Evolutionary conservation across 176 grass and related monocot species (phyloP), one percentile per base, ranked within the genome.

Genomic region (Avena eriantha): DNA sequence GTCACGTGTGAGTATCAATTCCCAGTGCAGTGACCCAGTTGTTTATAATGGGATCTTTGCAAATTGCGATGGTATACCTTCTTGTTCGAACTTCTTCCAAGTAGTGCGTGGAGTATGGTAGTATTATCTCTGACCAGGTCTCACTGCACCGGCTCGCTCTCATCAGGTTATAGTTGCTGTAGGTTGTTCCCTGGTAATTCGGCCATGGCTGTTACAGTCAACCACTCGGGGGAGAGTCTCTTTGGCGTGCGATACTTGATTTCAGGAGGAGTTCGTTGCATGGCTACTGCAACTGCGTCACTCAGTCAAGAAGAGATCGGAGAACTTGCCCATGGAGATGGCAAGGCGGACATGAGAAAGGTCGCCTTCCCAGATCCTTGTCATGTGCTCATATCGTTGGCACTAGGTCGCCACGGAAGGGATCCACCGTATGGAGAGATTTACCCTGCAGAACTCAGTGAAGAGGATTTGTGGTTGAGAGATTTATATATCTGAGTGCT

Each of bases 261-360:
- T 86, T 86, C 31, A 77, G 59, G 75, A 82, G 10, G 74, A 86
- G 48, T 69, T 76, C 19, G 70, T 90, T 86, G 6, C 39, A 50
- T 60, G 14, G 69, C 56, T 31, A 9, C 34, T 57, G 18, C 87
- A 31, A 50, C 41, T 60, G 63, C 87, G 53, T 35, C 56, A 65
- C 60, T 33, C 45, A 46, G 55, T 18, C 35, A n/a, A 15, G 47
- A n/a, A 15, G 47, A 48, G 85, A 48, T 31, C 29, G 18, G 69
- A 82, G 23, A 26, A 21, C 45, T 61, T 41, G 39, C 13, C 56
- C 41, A 36, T 59, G n/a, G 35, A 35, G 29, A 73, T 47, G 41
- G 24, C 36, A 66, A 66, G 63, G 29, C 1, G 43, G 31, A 34
- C 12, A 59, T 35, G 50, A 59, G 49, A 76, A 18, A 31, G 31